Evolutionary conservation across 2,329 filamentous ascomycete species (phyloP).

Genomic region (Colletotrichum chrysophilum): DNA sequence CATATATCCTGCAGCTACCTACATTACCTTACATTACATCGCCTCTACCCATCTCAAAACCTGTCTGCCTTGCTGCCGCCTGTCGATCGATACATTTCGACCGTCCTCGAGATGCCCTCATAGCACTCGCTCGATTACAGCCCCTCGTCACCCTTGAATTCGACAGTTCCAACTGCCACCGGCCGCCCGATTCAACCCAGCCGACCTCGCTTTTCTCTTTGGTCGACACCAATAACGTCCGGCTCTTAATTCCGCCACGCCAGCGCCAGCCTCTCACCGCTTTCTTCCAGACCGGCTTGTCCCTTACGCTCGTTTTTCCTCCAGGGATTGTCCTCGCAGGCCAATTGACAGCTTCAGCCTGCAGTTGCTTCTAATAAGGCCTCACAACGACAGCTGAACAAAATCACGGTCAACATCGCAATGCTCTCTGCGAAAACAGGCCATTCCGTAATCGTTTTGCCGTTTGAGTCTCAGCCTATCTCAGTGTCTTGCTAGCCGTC

Average conservation of each 20-base stretch:
- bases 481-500: constrained; percentile 4
- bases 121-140: neutral
- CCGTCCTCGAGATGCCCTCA: constrained; percentile 10
- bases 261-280: constrained; percentile 10
- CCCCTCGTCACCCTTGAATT: neutral
- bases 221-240: neutral
- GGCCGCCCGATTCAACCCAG: neutral
- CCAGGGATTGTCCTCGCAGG: constrained; percentile 18
- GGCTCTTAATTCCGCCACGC: neutral
- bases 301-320: constrained; percentile 20
- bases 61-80: neutral
- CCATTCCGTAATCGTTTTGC: neutral
- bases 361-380: neutral
- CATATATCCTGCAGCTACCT: constrained; percentile 27
- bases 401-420: neutral
- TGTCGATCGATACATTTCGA: neutral
- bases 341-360: neutral
- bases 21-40: constrained; percentile 19
- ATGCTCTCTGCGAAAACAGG: constrained; percentile 18
- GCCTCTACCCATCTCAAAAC: constrained; percentile 7
- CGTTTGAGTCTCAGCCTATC: neutral
- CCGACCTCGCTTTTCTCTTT: neutral
- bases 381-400: neutral
- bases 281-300: constrained; percentile 10
- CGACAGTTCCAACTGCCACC: neutral